Evolutionary conservation across 352 stramenopile species (phyloP).

Genomic region (Phytopythium mirpurense): DNA sequence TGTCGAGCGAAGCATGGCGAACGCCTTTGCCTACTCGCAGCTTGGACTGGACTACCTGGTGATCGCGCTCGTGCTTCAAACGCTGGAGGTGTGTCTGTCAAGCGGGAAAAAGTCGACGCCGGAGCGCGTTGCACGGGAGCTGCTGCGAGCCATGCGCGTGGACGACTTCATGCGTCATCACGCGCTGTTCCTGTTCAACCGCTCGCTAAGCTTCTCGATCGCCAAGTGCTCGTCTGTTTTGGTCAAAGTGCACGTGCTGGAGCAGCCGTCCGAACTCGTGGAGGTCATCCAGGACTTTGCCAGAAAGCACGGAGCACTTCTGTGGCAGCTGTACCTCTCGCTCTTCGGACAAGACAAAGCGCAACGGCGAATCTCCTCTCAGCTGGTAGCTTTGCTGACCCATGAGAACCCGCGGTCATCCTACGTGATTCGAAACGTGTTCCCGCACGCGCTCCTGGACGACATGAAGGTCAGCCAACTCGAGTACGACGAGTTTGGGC

Average conservation of each 20-base stretch:
- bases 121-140: slow-evolving; percentile 61
- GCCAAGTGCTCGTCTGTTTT: slow-evolving; percentile 84
- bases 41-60: slow-evolving; percentile 81
- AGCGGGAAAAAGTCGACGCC: slow-evolving; percentile 84
- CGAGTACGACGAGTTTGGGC: slow-evolving; percentile 84
- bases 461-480: slow-evolving; percentile 67
- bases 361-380: slow-evolving; percentile 80
- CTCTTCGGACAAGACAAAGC: slow-evolving; percentile 80
- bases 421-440: slow-evolving; percentile 78
- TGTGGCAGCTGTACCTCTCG: slow-evolving; percentile 84
- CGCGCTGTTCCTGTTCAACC: slow-evolving; percentile 80
- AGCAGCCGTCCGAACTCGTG: slow-evolving; percentile 82
- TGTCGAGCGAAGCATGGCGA: slow-evolving; percentile 68
- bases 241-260: slow-evolving; percentile 83
- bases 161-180: slow-evolving; percentile 85
- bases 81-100: slow-evolving; percentile 79
- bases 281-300: slow-evolving; percentile 85
- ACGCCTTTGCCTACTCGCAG: slow-evolving; percentile 75
- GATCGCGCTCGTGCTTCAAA: slow-evolving; percentile 69
- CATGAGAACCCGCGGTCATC: slow-evolving; percentile 84
- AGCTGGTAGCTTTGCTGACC: slow-evolving; percentile 78
- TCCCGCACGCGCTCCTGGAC: slow-evolving; percentile 75
- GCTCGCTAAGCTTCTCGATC: slow-evolving; percentile 82
- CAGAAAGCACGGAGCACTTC: slow-evolving; percentile 70
- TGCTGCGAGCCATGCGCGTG: slow-evolving; percentile 80